Base-by-base conservation (phyloP, 805 yeast genomes). In the Alloascoidea africana region DNA sequence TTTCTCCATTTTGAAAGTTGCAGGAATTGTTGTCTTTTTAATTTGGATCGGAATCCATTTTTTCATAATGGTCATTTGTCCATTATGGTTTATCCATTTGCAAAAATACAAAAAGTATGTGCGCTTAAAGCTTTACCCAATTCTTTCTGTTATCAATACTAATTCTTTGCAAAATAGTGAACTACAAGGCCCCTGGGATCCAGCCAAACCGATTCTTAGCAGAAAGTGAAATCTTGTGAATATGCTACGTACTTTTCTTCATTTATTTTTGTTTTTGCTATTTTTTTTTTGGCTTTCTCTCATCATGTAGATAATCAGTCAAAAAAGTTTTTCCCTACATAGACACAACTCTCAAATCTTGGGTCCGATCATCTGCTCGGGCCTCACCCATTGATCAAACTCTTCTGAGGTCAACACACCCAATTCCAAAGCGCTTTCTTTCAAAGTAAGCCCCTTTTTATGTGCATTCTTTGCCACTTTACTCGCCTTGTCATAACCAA, bases 321-420 rank as follows among this genome's bases (percentile, higher is more conserved):
- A 8, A 8, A 23, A 8, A 23, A 8, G 30, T 23, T 23, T 8
- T n/a, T 23, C 8, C 30, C 8, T 23, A 8, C 30, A 23, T n/a
- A n/a, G n/a, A n/a, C n/a, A n/a, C n/a, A n/a, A n/a, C n/a, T n/a
- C 30, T 23, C n/a, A 23, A 8, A 23, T 54, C n/a, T 23, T 23
- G n/a, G 98, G 97, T 44, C 96, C 95, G 64, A 91, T 77, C 98
- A 91, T 91, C 56, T 82, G 73, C 68, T 91, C 97, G 47, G 98
- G 98, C 60, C 83, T 76, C 49, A 91, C 98, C 94, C 94, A 89
- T 62, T 85, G 70, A 59, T 87, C 93, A 51, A 91, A 91, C 65
- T 91, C 95, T 58, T 76, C 80, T 47, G 73, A 76, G 41, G 76
- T 68, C 55, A 91, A 70, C 38, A 78, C 89, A 43, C 84, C 85